Base-by-base conservation (phyloP, 495 filamentous ascomycete genomes). In the Daldinia childiae region DNA sequence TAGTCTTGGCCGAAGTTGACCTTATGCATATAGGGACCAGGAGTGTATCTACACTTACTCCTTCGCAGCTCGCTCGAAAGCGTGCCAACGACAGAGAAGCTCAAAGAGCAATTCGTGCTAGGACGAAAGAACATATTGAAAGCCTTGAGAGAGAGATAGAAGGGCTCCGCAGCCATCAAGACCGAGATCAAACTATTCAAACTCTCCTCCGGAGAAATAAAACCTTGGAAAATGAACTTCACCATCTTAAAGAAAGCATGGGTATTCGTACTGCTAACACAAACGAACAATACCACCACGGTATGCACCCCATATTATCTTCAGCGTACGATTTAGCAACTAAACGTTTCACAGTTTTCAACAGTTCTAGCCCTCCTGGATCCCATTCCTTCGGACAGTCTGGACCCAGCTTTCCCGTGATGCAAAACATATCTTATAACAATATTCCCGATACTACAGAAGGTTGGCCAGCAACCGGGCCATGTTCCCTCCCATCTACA, bases 41-140 rank as follows among this genome's bases (percentile, higher is more conserved):
- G 62, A 90, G 90, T 41, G 90, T 93, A 19, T 88, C 90, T 58
- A 92, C 89, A 64, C 86, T 93, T 67, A 91, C 89, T 12, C 87
- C 88, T n/a, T 85, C 89, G 26, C 90, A 93, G 76, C 82, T 92
- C 54, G 89, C 86, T 6, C 87, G 90, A 75, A 97, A 97, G 79
- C 87, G 93, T 62, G 92, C 92, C 74, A 96, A 96, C 79, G 93
- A 97, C 76, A 87, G 93, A 43, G 92, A 94, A 79, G 93, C 93
- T 17, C 93, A 97, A 78, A 87, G 92, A 56, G 92, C 92, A 17
- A 97, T 96, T 64, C 86, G 93, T 15, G 90, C 92, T 72, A 85
- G 93, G 64, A 96, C 91, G 11, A 94, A 93, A 73, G 84, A 88
- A 61, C 90, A 93, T 73, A 95, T 96, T 68, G 92, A 94, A 59